phyloP scores from a whole-genome alignment of 1,139 yeast species.

The Meyerozyma smithsonii region DNA sequence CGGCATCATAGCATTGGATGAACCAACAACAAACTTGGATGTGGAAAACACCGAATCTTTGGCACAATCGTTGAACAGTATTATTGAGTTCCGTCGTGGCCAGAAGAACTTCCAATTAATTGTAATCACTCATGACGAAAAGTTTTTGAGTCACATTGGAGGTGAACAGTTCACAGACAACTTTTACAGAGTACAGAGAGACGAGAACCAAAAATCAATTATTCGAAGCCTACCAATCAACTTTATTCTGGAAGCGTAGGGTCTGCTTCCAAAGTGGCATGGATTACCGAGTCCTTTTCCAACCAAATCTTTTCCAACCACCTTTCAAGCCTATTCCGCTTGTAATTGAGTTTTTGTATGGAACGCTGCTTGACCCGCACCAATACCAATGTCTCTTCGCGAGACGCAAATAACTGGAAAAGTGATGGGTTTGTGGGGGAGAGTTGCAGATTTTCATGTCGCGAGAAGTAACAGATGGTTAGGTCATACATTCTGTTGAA shows the following conservation, averaged over 20 bases:
- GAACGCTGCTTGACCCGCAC: constrained; percentile 15
- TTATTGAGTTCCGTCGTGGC: constrained; percentile 66
- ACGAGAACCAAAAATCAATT: constrained; percentile 73
- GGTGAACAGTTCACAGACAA: constrained; percentile 87
- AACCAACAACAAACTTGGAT: constrained; percentile 95
- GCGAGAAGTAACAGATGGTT: constrained; percentile 37
- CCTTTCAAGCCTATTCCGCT: constrained; percentile 52
- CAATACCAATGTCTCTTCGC: neutral
- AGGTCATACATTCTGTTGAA: constrained; percentile 48
- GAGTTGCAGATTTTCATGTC: constrained; percentile 12
- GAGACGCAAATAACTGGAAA: neutral
- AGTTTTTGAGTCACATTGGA: constrained; percentile 77
- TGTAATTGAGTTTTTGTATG: constrained; percentile 47
- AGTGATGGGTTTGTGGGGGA: constrained; percentile 10
- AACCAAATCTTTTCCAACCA: constrained; percentile 72
- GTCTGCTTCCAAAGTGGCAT: neutral
- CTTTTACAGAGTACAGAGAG: constrained; percentile 76
- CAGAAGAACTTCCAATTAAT: constrained; percentile 91
- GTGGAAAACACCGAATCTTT: constrained; percentile 83
- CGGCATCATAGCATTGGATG: constrained; percentile 94
- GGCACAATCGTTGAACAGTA: constrained; percentile 72
- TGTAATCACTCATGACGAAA: constrained; percentile 94
- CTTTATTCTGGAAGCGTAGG: constrained; percentile 29
- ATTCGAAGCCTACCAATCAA: constrained; percentile 48
- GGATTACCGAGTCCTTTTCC: constrained; percentile 48